Evolutionary conservation across 306 rosid genomes (phyloP), one percentile per base, ranked within the genome.

Genomic region (Quercus engelmannii): DNA sequence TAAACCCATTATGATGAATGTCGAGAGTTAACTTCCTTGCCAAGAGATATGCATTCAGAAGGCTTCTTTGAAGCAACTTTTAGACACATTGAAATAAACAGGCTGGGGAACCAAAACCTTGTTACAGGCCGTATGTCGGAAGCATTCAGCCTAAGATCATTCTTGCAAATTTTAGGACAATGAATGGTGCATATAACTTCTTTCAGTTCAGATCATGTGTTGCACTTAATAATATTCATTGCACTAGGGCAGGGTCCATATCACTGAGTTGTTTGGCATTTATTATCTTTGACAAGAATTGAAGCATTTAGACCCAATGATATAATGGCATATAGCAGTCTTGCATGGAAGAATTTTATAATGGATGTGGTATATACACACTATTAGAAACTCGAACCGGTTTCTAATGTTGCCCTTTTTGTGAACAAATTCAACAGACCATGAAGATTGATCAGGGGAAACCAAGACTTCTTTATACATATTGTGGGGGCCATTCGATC

Each of bases 121-220:
- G 68, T 54, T 69, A 54, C n/a, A 30, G 62, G 75, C 80, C 59
- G 55, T 74, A 3, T 81, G 88, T 85, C 83, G 59, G 80, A 62
- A 69, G 62, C 46, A 75, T 49, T 67, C 70, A 33, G 33, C 62
- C 28, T 26, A 71, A 25, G 38, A 56, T 43, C 69, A 56, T 55
- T 62, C 20, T 18, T 57, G 71, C 43, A 52, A 82, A 71, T 25
- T 19, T 5, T 10, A 21, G 5, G 69, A 62, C 55, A 73, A 23
- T 31, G 41, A 78, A 38, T 81, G 17, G 18, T 33, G 51, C 75
- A 28, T 30, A 55, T 43, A 2, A 64, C 54, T 13, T 21, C 11
- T 9, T 55, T 15, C 23, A 49, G 54, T 10, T 4, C 13, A 54
- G 31, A 25, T 28, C 31, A 5, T 72, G 13, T 13, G 15, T 72